These are phyloP conservation scores for Neofusicoccum cordaticola DNA, from an alignment of 2,329 filamentous ascomycete genomes.

Conservation along the genomic window DNA sequence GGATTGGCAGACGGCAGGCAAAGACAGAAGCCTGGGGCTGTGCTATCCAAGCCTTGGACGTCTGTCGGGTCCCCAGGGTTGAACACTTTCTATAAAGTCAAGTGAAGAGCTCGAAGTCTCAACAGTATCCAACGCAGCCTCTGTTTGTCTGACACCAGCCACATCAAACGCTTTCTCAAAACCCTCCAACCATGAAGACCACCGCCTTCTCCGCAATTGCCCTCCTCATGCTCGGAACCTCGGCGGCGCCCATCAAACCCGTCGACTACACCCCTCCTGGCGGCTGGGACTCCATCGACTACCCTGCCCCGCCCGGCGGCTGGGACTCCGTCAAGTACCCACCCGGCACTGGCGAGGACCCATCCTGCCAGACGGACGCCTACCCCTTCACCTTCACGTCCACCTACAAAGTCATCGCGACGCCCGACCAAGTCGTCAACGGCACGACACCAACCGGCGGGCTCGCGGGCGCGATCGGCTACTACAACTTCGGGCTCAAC, in stretches of 20 bases:
- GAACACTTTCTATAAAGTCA: not conserved
- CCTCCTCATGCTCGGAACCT: not conserved
- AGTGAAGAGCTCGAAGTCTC: not conserved
- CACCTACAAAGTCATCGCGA: constrained; percentile 48
- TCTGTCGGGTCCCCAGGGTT: not conserved
- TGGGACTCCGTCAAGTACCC: not conserved
- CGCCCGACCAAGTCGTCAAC: constrained; percentile 51
- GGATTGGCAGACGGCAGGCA: not conserved
- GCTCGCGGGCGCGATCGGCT: constrained; percentile 44
- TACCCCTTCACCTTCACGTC: constrained; percentile 47
- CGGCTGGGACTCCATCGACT: not conserved
- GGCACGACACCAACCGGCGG: constrained; percentile 40
- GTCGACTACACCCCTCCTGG: not conserved
- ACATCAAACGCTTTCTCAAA: not conserved
- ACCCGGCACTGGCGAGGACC: not conserved
- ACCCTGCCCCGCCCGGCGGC: not conserved
- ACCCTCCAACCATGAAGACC: not conserved
- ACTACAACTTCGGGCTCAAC: constrained; percentile 56
- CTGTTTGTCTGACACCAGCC: not conserved
- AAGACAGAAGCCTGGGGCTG: not conserved
- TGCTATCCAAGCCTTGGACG: not conserved
- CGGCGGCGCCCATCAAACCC: not conserved
- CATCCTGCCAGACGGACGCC: constrained; percentile 22
- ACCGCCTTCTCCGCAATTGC: not conserved
- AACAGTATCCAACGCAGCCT: not conserved